Conservation (phyloP, 177 flowering plant species). For the Vitis hybrid region DNA sequence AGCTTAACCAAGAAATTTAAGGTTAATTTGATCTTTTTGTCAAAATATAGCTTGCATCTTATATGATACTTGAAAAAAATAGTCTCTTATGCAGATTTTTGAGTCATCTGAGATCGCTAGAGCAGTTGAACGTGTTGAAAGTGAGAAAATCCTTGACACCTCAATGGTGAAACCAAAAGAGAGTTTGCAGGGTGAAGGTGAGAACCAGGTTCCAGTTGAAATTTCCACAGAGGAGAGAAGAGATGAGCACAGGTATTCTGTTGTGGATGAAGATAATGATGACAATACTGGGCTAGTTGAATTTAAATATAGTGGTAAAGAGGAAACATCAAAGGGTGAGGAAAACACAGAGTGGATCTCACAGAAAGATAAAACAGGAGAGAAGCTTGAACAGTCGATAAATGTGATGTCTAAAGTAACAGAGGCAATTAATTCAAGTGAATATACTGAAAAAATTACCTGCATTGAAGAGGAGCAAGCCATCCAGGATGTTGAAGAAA, state of each 20-base stretch:
- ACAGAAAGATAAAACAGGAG: conserved; percentile 4
- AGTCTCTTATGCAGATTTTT: conserved; percentile 5
- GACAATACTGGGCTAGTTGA: not conserved
- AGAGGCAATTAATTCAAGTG: conserved; percentile 6
- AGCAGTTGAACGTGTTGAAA: conserved; percentile 6
- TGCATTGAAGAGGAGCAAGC: not conserved
- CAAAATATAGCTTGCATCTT: not conserved
- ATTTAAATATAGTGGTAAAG: not conserved
- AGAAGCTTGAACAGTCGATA: conserved; percentile 4
- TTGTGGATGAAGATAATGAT: not conserved
- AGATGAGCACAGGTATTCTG: conserved; percentile 1
- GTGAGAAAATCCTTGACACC: conserved; percentile 8
- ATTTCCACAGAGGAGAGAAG: not conserved
- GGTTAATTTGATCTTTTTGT: not conserved
- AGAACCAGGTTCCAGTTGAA: not conserved
- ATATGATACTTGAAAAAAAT: not conserved
- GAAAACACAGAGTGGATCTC: conserved; percentile 8
- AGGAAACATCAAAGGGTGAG: not conserved
- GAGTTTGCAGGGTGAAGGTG: not conserved
- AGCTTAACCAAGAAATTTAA: not conserved
- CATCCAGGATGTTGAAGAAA: conserved; percentile 10
- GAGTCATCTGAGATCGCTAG: conserved; percentile 4
- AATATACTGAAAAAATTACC: conserved; percentile 3
- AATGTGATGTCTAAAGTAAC: conserved; percentile 1
- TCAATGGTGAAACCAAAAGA: conserved; percentile 1